Conservation (phyloP, 73 alveolate species). For the Tetrahymena thermophila region DNA sequence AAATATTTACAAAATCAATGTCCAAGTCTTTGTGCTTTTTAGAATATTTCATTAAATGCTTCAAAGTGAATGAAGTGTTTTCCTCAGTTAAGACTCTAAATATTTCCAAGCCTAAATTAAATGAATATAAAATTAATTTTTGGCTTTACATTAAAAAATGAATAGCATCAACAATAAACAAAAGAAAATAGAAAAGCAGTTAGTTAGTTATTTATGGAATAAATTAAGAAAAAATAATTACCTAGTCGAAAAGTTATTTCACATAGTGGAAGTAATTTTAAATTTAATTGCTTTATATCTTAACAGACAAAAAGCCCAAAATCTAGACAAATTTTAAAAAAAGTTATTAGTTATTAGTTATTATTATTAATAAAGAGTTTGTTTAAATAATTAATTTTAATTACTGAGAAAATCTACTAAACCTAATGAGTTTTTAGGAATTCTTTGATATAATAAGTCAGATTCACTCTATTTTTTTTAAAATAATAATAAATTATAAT, state of each 20-base stretch:
- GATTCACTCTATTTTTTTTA: neutral
- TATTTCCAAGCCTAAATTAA: neutral
- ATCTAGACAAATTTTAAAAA: neutral
- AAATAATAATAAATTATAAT: neutral
- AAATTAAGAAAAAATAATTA: neutral
- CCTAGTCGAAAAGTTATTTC: neutral
- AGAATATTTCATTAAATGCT: neutral
- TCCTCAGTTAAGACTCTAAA: neutral
- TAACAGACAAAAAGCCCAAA: neutral
- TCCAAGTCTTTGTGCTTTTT: neutral
- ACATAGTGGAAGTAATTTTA: neutral
- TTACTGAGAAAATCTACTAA: neutral
- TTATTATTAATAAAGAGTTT: neutral
- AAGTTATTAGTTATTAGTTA: neutral
- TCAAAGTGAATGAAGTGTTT: neutral
- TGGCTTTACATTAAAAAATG: neutral
- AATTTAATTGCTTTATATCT: neutral
- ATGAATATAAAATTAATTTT: neutral
- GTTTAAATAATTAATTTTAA: neutral
- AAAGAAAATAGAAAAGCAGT: neutral
- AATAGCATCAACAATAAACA: neutral
- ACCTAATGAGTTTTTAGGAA: neutral
- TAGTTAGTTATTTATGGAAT: too few species aligned
- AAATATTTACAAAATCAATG: neutral
- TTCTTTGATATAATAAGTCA: neutral